These are phyloP conservation scores for Neoarthrinium moseri DNA, from an alignment of 2,329 filamentous ascomycete genomes.

Conservation along the genomic window DNA sequence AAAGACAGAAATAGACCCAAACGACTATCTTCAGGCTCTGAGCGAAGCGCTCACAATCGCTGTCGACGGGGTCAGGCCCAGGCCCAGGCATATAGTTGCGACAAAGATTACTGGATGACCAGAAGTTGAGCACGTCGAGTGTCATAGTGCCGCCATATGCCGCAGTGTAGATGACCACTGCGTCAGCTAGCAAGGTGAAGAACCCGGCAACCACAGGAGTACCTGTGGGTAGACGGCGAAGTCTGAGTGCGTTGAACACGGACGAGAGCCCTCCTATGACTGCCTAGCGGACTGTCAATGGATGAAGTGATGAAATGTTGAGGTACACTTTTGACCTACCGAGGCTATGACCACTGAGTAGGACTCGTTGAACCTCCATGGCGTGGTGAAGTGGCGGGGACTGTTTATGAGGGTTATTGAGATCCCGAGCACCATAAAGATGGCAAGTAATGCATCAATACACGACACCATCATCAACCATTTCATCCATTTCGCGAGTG, in stretches of 20 bases:
- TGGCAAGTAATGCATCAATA: background rate
- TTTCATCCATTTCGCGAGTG: background rate
- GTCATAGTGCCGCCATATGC: background rate
- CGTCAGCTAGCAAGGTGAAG: background rate
- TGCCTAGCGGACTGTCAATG: too few species aligned
- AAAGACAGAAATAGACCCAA: too few species aligned
- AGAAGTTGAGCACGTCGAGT: background rate
- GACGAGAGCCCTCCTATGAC: too few species aligned
- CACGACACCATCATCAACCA: background rate
- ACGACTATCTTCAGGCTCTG: background rate
- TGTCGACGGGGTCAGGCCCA: background rate
- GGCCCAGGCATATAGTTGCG: background rate
- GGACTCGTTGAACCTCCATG: too few species aligned
- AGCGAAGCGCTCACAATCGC: background rate
- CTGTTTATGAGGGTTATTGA: too few species aligned
- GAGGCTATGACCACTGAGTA: too few species aligned
- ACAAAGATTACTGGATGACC: background rate
- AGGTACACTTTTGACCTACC: too few species aligned
- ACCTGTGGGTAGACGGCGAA: background rate
- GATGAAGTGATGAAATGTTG: too few species aligned
- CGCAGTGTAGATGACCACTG: background rate
- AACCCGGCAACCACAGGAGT: background rate
- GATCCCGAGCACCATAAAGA: background rate
- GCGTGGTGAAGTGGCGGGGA: too few species aligned
- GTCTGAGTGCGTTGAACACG: background rate